Evolutionary conservation across 2,329 filamentous ascomycete genomes (phyloP), one percentile per base, ranked within the genome.

Genomic region (Moelleriella libera): DNA sequence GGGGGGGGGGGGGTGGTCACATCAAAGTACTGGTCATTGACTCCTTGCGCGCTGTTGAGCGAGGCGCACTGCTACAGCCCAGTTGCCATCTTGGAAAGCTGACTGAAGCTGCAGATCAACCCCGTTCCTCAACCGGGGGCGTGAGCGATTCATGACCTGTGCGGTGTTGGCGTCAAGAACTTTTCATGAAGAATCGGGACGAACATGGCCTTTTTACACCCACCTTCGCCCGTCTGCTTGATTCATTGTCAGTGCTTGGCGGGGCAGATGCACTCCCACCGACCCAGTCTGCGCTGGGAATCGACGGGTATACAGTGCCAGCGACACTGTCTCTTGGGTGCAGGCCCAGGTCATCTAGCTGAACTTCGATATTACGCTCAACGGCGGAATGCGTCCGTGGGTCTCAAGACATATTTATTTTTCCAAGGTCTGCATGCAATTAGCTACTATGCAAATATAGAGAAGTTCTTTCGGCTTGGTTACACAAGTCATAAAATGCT

Each of bases 11-110:
- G 11, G 14, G 7, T 21, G 29, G 44, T 49, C 54, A 78, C 74
- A 63, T 76, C 68, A 54, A 73, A 79, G 55, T 79, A 80, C 6
- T 70, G 64, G 41, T 78, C 75, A 46, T 75, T 74, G 41, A 2
- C 64, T 59, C 53, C 68, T 69, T 48, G 65, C 63, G 30, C 72
- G 65, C 59, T 75, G 72, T 51, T 74, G 70, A 11, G 76, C 75
- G 11, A 78, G 64, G 30, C 70, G 72, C 30, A 70, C 63, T 47
- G 70, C 74, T 12, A 63, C 62, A 14, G 64, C 53, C 76, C 75
- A 80, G 58, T 74, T 75, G 46, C 69, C 65, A 47, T 76, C 72
- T 41, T 66, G 64, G 48, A 76, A 80, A 46, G 74, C 74, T 11
- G 68, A 66, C 61, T 77, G 71, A 8, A 80, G 65, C 63, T 75